phyloP scores from a whole-genome alignment of 805 yeast genomes.

The Lipomyces oligophaga region DNA sequence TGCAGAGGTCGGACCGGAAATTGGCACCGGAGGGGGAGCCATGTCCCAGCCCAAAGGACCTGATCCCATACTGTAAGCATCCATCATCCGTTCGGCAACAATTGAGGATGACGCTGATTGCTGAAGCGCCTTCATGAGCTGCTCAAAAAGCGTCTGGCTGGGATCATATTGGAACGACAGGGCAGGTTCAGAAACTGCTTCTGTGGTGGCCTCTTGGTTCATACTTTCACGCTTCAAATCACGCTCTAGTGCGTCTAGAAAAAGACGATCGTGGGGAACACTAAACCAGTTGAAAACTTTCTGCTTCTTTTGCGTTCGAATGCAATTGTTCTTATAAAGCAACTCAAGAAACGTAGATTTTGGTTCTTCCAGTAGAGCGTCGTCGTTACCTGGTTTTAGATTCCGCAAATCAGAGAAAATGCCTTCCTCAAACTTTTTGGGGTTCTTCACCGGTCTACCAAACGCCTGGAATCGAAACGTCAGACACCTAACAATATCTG shows the following conservation, averaged over 20 bases:
- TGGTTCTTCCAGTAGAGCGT: constrained; percentile 82
- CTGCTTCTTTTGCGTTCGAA: constrained; percentile 93
- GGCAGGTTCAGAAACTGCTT: constrained; percentile 73
- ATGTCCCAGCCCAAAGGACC: constrained; percentile 14
- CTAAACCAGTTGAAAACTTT: constrained; percentile 96
- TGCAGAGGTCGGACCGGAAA: background rate
- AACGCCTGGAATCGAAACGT: constrained; percentile 84
- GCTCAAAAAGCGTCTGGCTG: constrained; percentile 38
- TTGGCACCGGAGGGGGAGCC: constrained; percentile 13
- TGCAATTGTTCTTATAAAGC: constrained; percentile 77
- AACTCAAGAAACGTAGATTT: constrained; percentile 80
- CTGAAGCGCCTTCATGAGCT: constrained; percentile 33
- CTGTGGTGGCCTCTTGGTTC: constrained; percentile 64
- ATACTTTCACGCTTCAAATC: constrained; percentile 74
- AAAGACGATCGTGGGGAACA: constrained; percentile 87
- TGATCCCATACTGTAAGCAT: constrained; percentile 25
- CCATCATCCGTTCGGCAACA: constrained; percentile 26
- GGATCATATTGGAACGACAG: constrained; percentile 64
- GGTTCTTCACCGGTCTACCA: constrained; percentile 77
- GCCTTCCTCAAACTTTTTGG: constrained; percentile 96
- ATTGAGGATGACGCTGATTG: constrained; percentile 22
- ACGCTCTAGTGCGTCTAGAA: constrained; percentile 89
- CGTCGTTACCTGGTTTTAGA: constrained; percentile 68
- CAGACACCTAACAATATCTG: constrained; percentile 90
- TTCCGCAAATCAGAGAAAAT: constrained; percentile 86